Base-by-base conservation (phyloP, 2,329 filamentous ascomycete genomes). In the Fonsecaea pugnacius region DNA sequence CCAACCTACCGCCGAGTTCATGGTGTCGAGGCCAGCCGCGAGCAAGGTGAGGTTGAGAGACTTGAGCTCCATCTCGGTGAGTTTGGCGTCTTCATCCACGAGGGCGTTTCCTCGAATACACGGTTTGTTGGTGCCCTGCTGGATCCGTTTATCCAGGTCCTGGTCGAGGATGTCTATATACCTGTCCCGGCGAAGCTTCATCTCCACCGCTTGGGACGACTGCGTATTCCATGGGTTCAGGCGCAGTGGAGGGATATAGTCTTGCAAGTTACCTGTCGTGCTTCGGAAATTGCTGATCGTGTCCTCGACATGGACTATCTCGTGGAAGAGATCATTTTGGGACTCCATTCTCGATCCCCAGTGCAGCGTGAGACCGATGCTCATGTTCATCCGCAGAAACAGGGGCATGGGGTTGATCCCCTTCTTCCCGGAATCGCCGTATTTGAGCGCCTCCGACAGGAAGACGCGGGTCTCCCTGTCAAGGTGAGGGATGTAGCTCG, bases 61-160 rank as follows among this genome's bases (percentile, higher is more conserved):
- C 0, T 82, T 88, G 40, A 89, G 78, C 67, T 89, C 87, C 56
- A 84, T 84, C 38, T 82, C 80, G 74, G 84, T 87, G 8, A 89
- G 75, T 64, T 84, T 85, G 0, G 85, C 83, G 35, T 89, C 87
- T 68, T 85, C 82, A 67, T 89, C 87, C 51, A 84, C 75, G 61
- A 89, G 87, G 30, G 89, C 82, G 65, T 89, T 89, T 4, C 85
- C 86, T 65, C 88, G 86, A 40, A 89, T 89, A 70, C 87, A 89
- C 0, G 87, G 85, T 67, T 83, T 82, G 70, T 88, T 80, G 0
- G 78, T 85, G 0, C 85, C 85, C 48, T 84, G 83, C 58, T 80
- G 80, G 76, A 89, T 88, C 0, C 84, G 79, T n/a, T 85, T 80
- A 58, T 88, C 85, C 6, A 89, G 75, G 1, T 84, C 84, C 2